These are phyloP conservation scores for Abortiporus biennis DNA, from an alignment of 1,284 basidiomycete species.

Conservation along the genomic window DNA sequence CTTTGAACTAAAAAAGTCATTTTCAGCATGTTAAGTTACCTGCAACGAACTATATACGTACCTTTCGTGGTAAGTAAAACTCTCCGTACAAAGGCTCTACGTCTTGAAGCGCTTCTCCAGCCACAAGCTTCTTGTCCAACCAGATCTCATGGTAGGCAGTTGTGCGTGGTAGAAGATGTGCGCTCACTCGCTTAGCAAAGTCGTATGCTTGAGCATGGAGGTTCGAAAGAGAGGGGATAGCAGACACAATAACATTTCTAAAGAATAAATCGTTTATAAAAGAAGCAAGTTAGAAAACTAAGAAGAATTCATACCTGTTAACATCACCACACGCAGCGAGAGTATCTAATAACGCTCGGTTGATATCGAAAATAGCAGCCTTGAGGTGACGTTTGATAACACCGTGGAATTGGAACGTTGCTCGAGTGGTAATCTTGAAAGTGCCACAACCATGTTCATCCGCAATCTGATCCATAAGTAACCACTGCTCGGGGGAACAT, in stretches of 20 bases:
- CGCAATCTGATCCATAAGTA: conserved; percentile 92
- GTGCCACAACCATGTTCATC: conserved; percentile 94
- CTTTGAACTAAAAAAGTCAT: conserved; percentile 74
- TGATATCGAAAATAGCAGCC: conserved; percentile 95
- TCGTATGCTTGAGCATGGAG: conserved; percentile 84
- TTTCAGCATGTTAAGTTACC: conserved; percentile 9
- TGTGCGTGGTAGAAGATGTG: conserved; percentile 86
- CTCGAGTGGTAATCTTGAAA: conserved; percentile 96
- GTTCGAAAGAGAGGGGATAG: conserved; percentile 83
- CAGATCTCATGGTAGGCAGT: conserved; percentile 99
- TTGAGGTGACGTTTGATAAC: conserved; percentile 97
- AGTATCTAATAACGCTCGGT: conserved; percentile 88
- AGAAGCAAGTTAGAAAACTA: conserved; percentile 1
- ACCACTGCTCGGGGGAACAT: conserved; percentile 89
- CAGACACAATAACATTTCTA: conserved; percentile 90
- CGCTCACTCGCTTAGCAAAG: conserved; percentile 84
- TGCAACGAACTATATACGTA: conserved; percentile 23
- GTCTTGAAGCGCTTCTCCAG: conserved; percentile 88
- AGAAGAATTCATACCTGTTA: conserved; percentile 60
- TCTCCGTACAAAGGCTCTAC: conserved; percentile 96
- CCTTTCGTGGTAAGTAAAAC: conserved; percentile 94
- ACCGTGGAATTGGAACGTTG: conserved; percentile 99
- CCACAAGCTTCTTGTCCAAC: conserved; percentile 94
- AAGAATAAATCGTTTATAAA: neutral
- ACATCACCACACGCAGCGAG: conserved; percentile 98